Evolutionary conservation across 1,139 yeast species (phyloP), one percentile per base, ranked within the genome.

Genomic region (Pichia sp.): DNA sequence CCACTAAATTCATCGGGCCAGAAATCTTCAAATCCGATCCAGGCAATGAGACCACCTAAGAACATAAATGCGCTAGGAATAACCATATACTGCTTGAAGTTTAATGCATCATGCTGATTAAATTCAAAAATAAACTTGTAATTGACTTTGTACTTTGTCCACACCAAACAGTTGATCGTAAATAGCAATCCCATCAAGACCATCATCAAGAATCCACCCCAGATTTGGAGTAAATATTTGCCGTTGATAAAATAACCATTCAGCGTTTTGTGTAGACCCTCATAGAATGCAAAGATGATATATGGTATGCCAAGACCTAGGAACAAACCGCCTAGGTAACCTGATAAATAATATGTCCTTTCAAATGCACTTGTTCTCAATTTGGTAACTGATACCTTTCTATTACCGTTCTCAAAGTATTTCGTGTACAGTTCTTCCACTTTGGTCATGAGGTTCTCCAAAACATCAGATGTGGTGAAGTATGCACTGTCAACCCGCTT

Each of bases 51-150:
- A 2, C 82, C 62, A 33, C 84, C 60, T 7, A 76, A 46, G 28
- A 77, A 71, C 35, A 83, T 61, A 14, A 74, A 66, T 12, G 77
- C 51, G 0, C 85, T 62, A 0, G 94, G 85, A 16, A 85, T 48
- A 13, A 80, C 64, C 34, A 78, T 64, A 48, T 65, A 80, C 53
- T 86, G 85, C 39, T 72, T 69, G 49, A 64, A 77, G 49, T 83
- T 77, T 32, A 86, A 59, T n/a, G 81, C 77, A 17, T 78, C 72
- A 23, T 80, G 70, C 33, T 80, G 73, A 51, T 85, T 77, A 48
- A 87, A 81, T 60, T 91, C 98, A 63, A 91, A 88, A 44, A 91
- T 87, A 52, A 91, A 88, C 50, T 82, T 82, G 57, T 91, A 91
- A 57, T 88, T 91, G 52, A 91, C 81, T 51, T 83, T 83, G 59